phyloP scores from a whole-genome alignment of 345 rosid species.

The Salix koriyanagi region DNA sequence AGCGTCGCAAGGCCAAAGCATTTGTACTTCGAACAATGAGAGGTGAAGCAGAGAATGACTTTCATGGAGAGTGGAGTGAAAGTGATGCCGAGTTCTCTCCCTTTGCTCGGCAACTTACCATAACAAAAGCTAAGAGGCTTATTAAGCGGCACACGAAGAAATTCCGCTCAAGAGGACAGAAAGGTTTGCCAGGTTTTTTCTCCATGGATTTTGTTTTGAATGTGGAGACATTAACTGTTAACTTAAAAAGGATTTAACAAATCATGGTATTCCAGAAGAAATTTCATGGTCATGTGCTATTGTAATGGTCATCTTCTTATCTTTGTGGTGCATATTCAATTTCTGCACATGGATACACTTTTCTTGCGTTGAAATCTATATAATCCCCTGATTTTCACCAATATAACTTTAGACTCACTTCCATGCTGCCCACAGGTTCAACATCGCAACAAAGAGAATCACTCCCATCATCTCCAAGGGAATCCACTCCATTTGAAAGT shows the following conservation, averaged over 20 bases:
- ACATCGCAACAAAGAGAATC: slow-evolving; percentile 68
- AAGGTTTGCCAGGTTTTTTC: slow-evolving; percentile 43
- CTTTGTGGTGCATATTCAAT: too few species aligned
- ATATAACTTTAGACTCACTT: background rate
- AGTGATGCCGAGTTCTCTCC: slow-evolving; percentile 83
- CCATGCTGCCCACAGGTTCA: slow-evolving; percentile 48
- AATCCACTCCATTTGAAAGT: slow-evolving; percentile 44
- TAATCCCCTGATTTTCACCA: too few species aligned
- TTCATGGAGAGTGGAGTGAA: slow-evolving; percentile 91
- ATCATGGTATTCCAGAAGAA: too few species aligned
- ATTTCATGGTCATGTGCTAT: too few species aligned
- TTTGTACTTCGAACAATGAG: slow-evolving; percentile 93
- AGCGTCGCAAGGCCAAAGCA: slow-evolving; percentile 86
- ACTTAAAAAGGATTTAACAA: background rate
- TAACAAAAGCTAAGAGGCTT: slow-evolving; percentile 82
- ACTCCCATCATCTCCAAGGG: slow-evolving; percentile 76
- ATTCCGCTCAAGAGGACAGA: slow-evolving; percentile 68
- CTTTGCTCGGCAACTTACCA: slow-evolving; percentile 84
- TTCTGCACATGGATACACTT: too few species aligned
- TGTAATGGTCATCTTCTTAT: too few species aligned
- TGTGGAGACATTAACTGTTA: background rate
- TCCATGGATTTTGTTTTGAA: background rate
- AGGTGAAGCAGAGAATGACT: slow-evolving; percentile 85
- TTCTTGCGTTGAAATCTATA: too few species aligned
- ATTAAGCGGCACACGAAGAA: slow-evolving; percentile 86